A percentile compares a stretch with the other conserved stretches of the same genome.
These are phyloP conservation scores for Ceratocystis cacaofunesta DNA, from an alignment of 2,329 filamentous ascomycete genomes.

Conservation along the genomic window DNA sequence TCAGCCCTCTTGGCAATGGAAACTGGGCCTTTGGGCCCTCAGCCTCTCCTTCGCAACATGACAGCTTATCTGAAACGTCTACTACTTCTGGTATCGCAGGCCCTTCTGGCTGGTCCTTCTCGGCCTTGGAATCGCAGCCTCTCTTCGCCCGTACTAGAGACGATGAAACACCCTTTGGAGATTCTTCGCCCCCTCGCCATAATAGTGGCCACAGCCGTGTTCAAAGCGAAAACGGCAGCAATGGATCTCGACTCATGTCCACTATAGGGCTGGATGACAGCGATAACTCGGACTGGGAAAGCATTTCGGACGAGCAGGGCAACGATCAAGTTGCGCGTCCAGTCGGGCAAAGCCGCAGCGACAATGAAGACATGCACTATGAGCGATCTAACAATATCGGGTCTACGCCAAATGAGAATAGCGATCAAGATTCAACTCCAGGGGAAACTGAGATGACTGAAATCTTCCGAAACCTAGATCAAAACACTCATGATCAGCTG, in stretches of 20 bases:
- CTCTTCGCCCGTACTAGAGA: slow-evolving; percentile 14
- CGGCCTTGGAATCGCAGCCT: slow-evolving; percentile 13
- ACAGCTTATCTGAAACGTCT: not conserved
- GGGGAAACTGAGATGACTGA: not conserved
- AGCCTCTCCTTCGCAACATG: not conserved
- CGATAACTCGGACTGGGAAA: slow-evolving; percentile 14
- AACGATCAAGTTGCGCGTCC: not conserved
- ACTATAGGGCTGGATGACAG: not conserved
- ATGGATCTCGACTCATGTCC: slow-evolving; percentile 4
- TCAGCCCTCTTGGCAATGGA: slow-evolving; percentile 43
- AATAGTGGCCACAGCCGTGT: slow-evolving; percentile 5
- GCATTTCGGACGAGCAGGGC: slow-evolving; percentile 8
- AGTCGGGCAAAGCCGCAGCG: not conserved
- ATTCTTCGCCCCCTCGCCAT: slow-evolving; percentile 13
- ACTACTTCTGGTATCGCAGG: not conserved
- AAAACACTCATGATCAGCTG: not conserved
- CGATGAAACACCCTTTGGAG: slow-evolving; percentile 11
- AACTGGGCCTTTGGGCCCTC: slow-evolving; percentile 32
- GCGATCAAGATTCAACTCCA: not conserved
- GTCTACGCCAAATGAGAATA: not conserved
- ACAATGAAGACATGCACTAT: slow-evolving; percentile 1
- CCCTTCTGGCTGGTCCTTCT: slow-evolving; percentile 12
- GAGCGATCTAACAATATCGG: not conserved
- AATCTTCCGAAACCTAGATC: not conserved
- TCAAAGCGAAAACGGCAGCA: not conserved